Conservation (phyloP, 129 eudicot species). For the Artemisia argyi region DNA sequence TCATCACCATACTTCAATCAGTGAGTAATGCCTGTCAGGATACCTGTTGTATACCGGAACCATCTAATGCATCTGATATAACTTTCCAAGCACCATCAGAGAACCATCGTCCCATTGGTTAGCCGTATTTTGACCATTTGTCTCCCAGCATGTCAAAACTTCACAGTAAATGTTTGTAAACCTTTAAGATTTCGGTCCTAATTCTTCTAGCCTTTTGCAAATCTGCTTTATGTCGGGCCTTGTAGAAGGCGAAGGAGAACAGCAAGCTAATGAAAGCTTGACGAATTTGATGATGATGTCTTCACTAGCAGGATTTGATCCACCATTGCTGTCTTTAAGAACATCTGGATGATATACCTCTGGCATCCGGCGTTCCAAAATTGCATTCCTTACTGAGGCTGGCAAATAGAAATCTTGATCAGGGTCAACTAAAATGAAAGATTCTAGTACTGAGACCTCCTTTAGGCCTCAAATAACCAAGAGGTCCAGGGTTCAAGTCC, state of each 20-base stretch:
- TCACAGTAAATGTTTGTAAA: constrained; percentile 19
- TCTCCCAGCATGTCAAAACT: too few relatives aligned
- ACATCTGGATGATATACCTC: constrained; percentile 70
- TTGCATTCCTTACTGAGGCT: constrained; percentile 50
- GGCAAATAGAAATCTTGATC: constrained; percentile 75
- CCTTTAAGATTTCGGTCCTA: constrained; percentile 36
- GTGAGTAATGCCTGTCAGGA: constrained; percentile 17
- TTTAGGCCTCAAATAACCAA: too few relatives aligned
- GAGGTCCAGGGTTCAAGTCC: too few relatives aligned
- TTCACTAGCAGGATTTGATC: constrained; percentile 48
- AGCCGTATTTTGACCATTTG: constrained; percentile 15
- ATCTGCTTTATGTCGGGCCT: constrained; percentile 68
- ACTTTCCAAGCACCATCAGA: constrained; percentile 24
- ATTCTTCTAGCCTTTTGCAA: constrained; percentile 68
- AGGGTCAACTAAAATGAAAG: too few relatives aligned
- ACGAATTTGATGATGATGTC: constrained; percentile 54
- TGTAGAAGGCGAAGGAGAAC: constrained; percentile 76
- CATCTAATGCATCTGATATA: constrained; percentile 27
- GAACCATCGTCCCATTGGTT: constrained; percentile 13
- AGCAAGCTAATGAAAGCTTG: constrained; percentile 86
- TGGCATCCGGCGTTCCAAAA: constrained; percentile 53
- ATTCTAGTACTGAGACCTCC: too few relatives aligned
- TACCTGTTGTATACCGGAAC: constrained; percentile 19
- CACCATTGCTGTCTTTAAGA: constrained; percentile 33
- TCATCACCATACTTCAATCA: constrained; percentile 14